A percentile compares a stretch with the other conserved stretches of the same genome.
Conservation (phyloP, 306 rosid species). For the Prunus armeniaca region DNA sequence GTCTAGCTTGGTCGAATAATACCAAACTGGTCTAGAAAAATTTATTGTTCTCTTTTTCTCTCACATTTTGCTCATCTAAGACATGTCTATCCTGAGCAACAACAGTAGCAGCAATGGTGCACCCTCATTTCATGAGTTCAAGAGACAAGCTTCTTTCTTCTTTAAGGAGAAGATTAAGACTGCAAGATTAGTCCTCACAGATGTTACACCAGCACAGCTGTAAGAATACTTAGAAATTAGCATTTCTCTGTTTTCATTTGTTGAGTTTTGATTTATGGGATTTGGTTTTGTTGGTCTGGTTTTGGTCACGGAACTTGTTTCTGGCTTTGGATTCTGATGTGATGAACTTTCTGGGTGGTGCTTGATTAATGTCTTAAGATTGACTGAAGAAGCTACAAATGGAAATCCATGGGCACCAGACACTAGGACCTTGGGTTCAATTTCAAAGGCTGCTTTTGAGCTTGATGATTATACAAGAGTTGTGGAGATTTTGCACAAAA, state of each 20-base stretch:
- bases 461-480: constrained; percentile 77
- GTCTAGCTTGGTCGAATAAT: not conserved
- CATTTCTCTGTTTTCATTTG: not conserved
- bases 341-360: not conserved
- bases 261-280: not conserved
- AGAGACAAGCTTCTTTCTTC: constrained; percentile 90
- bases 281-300: constrained; percentile 18
- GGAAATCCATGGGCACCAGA: constrained; percentile 75
- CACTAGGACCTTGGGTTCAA: constrained; percentile 63
- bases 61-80: not conserved
- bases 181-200: constrained; percentile 92
- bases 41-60: not conserved
- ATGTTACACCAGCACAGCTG: constrained; percentile 89
- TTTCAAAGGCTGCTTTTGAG: constrained; percentile 95
- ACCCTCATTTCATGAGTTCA: constrained; percentile 69
- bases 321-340: constrained; percentile 19
- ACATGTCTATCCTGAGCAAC: constrained; percentile 49
- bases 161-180: constrained; percentile 87
- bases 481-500: constrained; percentile 47
- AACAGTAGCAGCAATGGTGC: constrained; percentile 35
- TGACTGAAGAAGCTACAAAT: constrained; percentile 80
- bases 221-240: constrained; percentile 20
- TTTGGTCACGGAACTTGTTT: constrained; percentile 7
- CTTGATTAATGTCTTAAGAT: constrained; percentile 32
- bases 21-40: not conserved